phyloP scores from a whole-genome alignment of 106 monocot genomes.

The Acorus gramineus region DNA sequence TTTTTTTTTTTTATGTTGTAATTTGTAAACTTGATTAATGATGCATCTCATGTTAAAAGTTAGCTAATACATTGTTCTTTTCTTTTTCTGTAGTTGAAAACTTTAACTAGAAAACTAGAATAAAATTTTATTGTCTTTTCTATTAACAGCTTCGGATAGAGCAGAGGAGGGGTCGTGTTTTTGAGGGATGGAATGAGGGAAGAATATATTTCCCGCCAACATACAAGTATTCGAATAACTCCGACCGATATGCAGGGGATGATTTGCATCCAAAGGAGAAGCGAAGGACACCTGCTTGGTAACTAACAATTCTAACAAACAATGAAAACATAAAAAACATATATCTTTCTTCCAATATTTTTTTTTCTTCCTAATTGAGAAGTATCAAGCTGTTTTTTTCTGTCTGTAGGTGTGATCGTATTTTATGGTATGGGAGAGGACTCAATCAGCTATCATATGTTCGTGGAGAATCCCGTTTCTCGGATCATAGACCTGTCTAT shows the following conservation, averaged over 20 bases:
- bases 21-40: too few relatives aligned
- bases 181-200: constrained; percentile 57
- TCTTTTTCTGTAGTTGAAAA: constrained; percentile 1
- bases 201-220: constrained; percentile 65
- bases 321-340: too few relatives aligned
- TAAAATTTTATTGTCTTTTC: background rate
- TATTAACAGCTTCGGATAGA: constrained; percentile 42
- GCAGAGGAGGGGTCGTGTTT: constrained; percentile 48
- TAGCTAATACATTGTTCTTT: background rate
- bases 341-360: too few relatives aligned
- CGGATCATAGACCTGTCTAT: constrained; percentile 65
- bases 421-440: constrained; percentile 63
- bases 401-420: constrained; percentile 57
- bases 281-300: constrained; percentile 57
- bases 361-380: too few relatives aligned
- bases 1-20: too few relatives aligned
- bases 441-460: constrained; percentile 51
- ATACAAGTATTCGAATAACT: constrained; percentile 62
- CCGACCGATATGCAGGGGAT: constrained; percentile 50
- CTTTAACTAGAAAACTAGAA: background rate
- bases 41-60: too few relatives aligned
- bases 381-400: background rate
- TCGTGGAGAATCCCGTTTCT: constrained; percentile 57
- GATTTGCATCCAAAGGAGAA: constrained; percentile 46
- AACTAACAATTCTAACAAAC: too few relatives aligned